Percentiles rank a stretch among this genome's conserved stretches.
Evolutionary conservation across 2,329 filamentous ascomycete genomes (phyloP).

Genomic region (Paradendryphiella salina): DNA sequence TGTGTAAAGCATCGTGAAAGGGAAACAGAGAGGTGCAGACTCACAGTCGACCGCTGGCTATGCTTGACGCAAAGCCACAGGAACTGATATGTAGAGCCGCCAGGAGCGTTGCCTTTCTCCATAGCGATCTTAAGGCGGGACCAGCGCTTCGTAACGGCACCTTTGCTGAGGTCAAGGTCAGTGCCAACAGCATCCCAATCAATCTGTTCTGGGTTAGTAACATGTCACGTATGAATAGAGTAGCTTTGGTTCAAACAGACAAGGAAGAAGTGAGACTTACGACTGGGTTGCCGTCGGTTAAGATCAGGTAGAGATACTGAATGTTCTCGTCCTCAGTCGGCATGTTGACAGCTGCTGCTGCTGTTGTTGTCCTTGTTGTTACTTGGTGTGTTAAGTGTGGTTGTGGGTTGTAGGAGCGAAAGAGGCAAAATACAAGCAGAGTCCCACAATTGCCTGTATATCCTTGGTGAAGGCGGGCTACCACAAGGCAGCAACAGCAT

Average conservation of each 20-base stretch:
- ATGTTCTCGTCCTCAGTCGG: constrained; percentile 36
- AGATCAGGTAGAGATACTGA: constrained; percentile 36
- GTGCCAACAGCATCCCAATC: constrained; percentile 33
- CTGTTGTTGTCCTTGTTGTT: not conserved
- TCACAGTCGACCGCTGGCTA: constrained; percentile 26
- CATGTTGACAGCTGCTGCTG: constrained; percentile 22
- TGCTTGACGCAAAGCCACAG: constrained; percentile 41
- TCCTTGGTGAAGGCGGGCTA: constrained; percentile 15
- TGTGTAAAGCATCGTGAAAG: not conserved
- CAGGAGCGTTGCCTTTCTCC: constrained; percentile 22
- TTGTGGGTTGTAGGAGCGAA: constrained; percentile 1
- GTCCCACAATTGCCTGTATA: constrained; percentile 1
- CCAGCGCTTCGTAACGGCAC: constrained; percentile 39
- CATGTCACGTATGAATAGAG: not conserved
- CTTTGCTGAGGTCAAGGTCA: constrained; percentile 31
- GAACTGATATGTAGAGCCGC: constrained; percentile 23
- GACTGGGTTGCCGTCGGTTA: constrained; percentile 31
- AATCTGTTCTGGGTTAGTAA: constrained; percentile 29
- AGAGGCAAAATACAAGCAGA: constrained; percentile 1
- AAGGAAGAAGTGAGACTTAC: constrained; percentile 15
- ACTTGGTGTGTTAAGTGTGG: not conserved
- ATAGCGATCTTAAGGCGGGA: constrained; percentile 38
- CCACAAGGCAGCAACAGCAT: constrained; percentile 8
- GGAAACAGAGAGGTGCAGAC: not conserved
- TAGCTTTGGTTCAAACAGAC: too few species aligned